Conservation (phyloP, 192 early-diverging fungal genomes). For the Podila verticillata region DNA sequence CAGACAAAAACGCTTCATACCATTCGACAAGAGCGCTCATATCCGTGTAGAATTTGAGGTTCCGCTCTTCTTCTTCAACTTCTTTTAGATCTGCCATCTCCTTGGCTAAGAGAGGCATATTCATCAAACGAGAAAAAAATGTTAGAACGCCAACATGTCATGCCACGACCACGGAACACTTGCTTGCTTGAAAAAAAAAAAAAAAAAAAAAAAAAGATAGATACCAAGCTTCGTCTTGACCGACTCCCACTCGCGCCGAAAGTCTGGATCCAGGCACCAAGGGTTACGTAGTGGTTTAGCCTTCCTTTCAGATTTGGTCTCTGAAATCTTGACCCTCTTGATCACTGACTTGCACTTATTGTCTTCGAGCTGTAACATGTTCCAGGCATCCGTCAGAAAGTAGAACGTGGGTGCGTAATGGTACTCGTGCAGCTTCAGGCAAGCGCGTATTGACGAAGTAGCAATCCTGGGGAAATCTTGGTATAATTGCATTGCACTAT, state of each 20-base stretch:
- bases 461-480: conserved; percentile 40
- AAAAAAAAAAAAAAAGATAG: neutral
- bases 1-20: conserved; percentile 8
- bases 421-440: conserved; percentile 1
- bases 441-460: conserved; percentile 12
- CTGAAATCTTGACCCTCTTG: neutral
- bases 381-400: conserved; percentile 3
- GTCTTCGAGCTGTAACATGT: neutral
- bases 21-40: conserved; percentile 22
- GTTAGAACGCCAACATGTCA: too few relatives aligned
- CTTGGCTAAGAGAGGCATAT: neutral
- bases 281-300: neutral
- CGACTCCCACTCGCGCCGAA: conserved; percentile 19
- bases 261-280: conserved; percentile 11
- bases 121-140: neutral
- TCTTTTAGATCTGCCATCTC: conserved; percentile 18
- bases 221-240: conserved; percentile 20
- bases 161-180: too few relatives aligned
- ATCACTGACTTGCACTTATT: neutral
- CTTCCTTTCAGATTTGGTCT: conserved; percentile 5
- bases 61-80: conserved; percentile 20
- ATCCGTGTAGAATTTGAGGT: conserved; percentile 22
- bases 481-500: conserved; percentile 28
- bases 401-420: conserved; percentile 35
- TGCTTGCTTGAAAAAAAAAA: neutral